Evolutionary conservation across 2,329 filamentous ascomycete species (phyloP).

Genomic region (Monilinia aucupariae): DNA sequence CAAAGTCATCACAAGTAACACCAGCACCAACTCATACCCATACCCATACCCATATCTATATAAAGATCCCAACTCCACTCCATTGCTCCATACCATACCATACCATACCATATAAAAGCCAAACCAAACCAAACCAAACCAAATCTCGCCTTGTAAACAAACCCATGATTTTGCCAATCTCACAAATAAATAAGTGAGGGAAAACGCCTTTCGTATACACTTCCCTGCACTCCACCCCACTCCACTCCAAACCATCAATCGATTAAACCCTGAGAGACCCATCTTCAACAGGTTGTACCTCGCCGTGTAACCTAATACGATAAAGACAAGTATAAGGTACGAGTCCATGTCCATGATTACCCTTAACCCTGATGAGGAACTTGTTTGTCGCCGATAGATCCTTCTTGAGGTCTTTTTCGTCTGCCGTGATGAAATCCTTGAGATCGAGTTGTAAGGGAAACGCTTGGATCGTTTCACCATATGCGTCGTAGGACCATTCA

Average conservation of each 20-base stretch:
- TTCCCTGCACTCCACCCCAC: background rate
- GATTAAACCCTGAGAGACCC: background rate
- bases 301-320: constrained; percentile 53
- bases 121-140: too few relatives aligned
- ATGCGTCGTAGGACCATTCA: constrained; percentile 48
- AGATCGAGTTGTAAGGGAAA: constrained; percentile 50
- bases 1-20: background rate
- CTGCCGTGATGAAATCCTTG: constrained; percentile 35
- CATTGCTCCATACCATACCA: background rate
- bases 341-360: constrained; percentile 50
- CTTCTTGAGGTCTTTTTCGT: constrained; percentile 16
- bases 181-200: background rate
- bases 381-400: constrained; percentile 42
- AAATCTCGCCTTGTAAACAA: too few relatives aligned
- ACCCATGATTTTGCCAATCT: background rate
- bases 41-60: background rate
- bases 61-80: background rate
- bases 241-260: background rate
- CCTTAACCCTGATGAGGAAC: constrained; percentile 50
- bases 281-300: constrained; percentile 7
- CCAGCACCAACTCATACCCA: background rate
- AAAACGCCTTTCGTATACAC: background rate
- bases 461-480: constrained; percentile 42
- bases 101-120: too few relatives aligned
- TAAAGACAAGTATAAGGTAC: constrained; percentile 60